Evolutionary conservation across 768 basidiomycete species (phyloP).

Genomic region (Myochromella boudieri): DNA sequence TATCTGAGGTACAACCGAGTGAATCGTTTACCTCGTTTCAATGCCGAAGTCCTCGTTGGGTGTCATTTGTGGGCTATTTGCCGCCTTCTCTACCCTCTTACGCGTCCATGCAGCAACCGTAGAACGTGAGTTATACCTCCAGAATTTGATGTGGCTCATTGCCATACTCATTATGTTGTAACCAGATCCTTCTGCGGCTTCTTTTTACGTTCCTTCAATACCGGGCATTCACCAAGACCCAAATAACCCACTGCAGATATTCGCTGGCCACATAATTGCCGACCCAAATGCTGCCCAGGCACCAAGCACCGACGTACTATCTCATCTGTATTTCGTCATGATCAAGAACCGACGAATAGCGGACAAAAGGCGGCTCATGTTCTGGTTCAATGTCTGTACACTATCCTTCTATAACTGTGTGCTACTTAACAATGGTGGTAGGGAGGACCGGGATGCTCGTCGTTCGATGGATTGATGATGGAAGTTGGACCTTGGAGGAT

Average conservation of each 20-base stretch:
- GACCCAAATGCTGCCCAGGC: slow-evolving; percentile 61
- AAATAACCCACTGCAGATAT: slow-evolving; percentile 73
- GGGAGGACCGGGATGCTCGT: slow-evolving; percentile 97
- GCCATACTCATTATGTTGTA: slow-evolving; percentile 8
- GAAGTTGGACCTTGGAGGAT: slow-evolving; percentile 93
- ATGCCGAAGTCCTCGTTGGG: too few species aligned
- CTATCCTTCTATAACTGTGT: neutral
- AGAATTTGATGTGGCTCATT: neutral
- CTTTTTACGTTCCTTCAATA: slow-evolving; percentile 77
- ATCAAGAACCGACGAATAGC: slow-evolving; percentile 83
- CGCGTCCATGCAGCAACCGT: slow-evolving; percentile 29
- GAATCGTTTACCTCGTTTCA: too few species aligned
- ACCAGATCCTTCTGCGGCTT: slow-evolving; percentile 77
- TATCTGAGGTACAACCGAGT: neutral
- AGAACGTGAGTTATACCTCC: slow-evolving; percentile 35
- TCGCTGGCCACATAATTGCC: slow-evolving; percentile 82
- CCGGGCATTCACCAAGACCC: slow-evolving; percentile 77
- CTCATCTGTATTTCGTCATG: slow-evolving; percentile 88
- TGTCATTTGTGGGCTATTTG: slow-evolving; percentile 16
- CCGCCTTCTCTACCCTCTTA: slow-evolving; percentile 9
- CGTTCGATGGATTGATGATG: slow-evolving; percentile 97
- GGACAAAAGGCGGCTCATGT: slow-evolving; percentile 88
- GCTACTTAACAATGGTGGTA: slow-evolving; percentile 35
- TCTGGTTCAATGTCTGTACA: slow-evolving; percentile 95
- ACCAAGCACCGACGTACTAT: slow-evolving; percentile 57